Evolutionary conservation across 2,329 filamentous ascomycete genomes (phyloP).

Genomic region (Raffaelea arxii): DNA sequence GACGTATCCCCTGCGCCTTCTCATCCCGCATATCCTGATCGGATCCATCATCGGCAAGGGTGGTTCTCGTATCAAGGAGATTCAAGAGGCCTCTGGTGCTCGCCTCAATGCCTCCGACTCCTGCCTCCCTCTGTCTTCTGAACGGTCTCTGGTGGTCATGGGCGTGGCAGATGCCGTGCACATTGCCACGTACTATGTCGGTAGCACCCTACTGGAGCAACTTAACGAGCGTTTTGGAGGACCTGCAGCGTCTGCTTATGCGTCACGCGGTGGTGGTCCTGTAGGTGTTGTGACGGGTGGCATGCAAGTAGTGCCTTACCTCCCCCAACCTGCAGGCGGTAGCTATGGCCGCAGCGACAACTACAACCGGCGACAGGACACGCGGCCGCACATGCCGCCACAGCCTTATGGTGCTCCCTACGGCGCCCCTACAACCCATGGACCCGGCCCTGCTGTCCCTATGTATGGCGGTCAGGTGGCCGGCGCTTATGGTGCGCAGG

Average conservation of each 20-base stretch:
- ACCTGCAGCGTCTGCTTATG: constrained; percentile 93
- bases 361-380: constrained; percentile 66
- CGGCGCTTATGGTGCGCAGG: constrained; percentile 68
- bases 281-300: constrained; percentile 90
- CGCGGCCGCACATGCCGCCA: constrained; percentile 63
- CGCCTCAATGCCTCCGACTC: constrained; percentile 94
- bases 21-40: constrained; percentile 94
- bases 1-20: constrained; percentile 89
- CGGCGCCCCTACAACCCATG: constrained; percentile 53
- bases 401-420: constrained; percentile 71
- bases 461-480: constrained; percentile 62
- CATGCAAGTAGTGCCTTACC: constrained; percentile 98
- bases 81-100: constrained; percentile 94
- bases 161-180: constrained; percentile 97
- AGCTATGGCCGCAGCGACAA: constrained; percentile 88
- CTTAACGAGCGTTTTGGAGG: constrained; percentile 94
- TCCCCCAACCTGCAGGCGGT: constrained; percentile 83
- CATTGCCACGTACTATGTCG: constrained; percentile 98
- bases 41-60: constrained; percentile 98
- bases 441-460: constrained; percentile 49
- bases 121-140: constrained; percentile 86
- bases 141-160: constrained; percentile 95
- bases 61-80: constrained; percentile 91
- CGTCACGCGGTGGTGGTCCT: constrained; percentile 85
- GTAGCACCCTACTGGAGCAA: constrained; percentile 95